Evolutionary conservation across 352 stramenopile species (phyloP).

Genomic region (Globisporangium rhizosaccharum): DNA sequence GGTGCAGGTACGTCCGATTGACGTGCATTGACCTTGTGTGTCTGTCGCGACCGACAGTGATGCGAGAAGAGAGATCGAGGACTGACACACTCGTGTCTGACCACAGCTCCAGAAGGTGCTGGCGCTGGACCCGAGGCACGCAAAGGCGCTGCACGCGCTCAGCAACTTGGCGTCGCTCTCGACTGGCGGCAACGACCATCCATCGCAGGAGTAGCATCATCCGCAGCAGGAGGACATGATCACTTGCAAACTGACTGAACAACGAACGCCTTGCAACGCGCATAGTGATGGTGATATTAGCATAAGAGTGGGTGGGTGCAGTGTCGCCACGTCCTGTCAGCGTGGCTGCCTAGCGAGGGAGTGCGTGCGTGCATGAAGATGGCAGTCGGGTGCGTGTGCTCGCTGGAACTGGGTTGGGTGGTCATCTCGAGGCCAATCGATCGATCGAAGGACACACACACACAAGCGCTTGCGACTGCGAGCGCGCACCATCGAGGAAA

Average conservation of each 20-base stretch:
- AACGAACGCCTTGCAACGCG: too few species aligned
- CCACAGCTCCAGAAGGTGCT: slow-evolving; percentile 27
- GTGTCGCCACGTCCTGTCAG: background rate
- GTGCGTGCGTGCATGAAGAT: background rate
- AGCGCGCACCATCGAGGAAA: slow-evolving; percentile 10
- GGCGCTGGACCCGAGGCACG: slow-evolving; percentile 27
- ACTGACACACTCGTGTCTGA: background rate
- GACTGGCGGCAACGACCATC: background rate
- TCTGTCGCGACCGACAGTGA: background rate
- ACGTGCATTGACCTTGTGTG: background rate
- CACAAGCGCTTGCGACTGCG: slow-evolving; percentile 9
- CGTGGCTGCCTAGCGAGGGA: background rate
- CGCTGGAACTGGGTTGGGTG: slow-evolving; percentile 7
- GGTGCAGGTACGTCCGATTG: slow-evolving; percentile 22
- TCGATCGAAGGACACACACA: slow-evolving; percentile 8
- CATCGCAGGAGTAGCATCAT: background rate
- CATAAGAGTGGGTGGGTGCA: background rate
- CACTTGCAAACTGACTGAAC: too few species aligned
- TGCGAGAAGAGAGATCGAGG: background rate
- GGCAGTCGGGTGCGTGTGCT: background rate
- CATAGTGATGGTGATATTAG: background rate
- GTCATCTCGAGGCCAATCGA: slow-evolving; percentile 4
- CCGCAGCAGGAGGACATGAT: too few species aligned
- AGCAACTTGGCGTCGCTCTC: slow-evolving; percentile 13
- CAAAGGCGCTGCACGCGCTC: slow-evolving; percentile 29